phyloP scores from a whole-genome alignment of 768 basidiomycete genomes.

The Rubroboletus pulcherrimus region DNA sequence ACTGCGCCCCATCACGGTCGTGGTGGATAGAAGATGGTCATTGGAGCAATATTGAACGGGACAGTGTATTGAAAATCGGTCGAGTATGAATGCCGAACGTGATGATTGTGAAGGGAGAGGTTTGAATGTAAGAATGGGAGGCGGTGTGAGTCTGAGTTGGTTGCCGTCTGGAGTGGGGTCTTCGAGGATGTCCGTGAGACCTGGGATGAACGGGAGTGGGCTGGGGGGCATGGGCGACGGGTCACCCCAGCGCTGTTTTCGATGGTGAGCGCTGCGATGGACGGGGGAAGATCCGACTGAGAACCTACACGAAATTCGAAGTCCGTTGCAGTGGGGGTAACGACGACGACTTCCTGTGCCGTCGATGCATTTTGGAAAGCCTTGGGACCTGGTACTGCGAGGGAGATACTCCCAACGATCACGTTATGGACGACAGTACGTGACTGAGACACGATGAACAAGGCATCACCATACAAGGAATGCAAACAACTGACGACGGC shows the following conservation, averaged over 20 bases:
- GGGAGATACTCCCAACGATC: constrained; percentile 74
- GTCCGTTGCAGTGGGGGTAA: constrained; percentile 54
- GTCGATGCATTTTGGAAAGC: constrained; percentile 79
- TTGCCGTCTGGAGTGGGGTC: constrained; percentile 5
- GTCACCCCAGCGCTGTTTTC: constrained; percentile 61
- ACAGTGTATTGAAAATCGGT: constrained; percentile 68
- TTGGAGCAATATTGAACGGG: constrained; percentile 72
- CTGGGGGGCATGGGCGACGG: constrained; percentile 59
- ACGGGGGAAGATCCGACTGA: constrained; percentile 7
- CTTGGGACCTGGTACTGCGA: constrained; percentile 69
- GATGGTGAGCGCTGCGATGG: constrained; percentile 4
- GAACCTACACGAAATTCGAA: constrained; percentile 50
- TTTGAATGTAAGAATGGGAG: constrained; percentile 46
- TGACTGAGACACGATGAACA: constrained; percentile 31
- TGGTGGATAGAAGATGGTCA: constrained; percentile 58
- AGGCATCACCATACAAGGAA: neutral
- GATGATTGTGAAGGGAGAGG: constrained; percentile 67
- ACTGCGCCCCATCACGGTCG: constrained; percentile 55
- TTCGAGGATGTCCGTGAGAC: constrained; percentile 13
- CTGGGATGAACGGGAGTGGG: constrained; percentile 33
- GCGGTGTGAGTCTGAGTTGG: neutral
- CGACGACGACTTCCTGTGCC: constrained; percentile 75
- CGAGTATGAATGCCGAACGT: constrained; percentile 76
- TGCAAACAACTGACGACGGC: constrained; percentile 54
- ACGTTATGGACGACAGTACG: constrained; percentile 73